These are phyloP conservation scores for Eimeria necatrix DNA, from an alignment of 169 alveolate genomes.

Conservation along the genomic window DNA sequence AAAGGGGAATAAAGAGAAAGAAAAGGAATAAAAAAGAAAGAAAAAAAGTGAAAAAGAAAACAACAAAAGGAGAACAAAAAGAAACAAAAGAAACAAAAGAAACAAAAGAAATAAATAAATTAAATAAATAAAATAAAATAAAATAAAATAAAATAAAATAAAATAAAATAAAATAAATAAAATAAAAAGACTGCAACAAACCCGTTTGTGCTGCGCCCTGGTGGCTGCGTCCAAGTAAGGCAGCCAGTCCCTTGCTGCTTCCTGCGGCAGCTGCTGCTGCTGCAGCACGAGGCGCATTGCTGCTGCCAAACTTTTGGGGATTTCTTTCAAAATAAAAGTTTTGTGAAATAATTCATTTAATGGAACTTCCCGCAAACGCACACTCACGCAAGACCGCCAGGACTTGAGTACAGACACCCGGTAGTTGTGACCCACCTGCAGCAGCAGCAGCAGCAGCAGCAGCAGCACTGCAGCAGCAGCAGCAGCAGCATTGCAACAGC, in stretches of 20 bases:
- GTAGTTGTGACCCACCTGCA: constrained; percentile 17
- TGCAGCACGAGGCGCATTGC: constrained; percentile 77
- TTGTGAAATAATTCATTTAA: constrained; percentile 56
- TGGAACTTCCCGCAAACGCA: constrained; percentile 49
- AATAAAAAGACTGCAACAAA: background rate
- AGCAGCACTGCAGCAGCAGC: no score
- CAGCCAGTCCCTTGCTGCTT: constrained; percentile 62
- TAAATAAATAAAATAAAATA: no score
- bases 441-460: background rate
- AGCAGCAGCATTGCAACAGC: no score
- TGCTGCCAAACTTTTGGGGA: constrained; percentile 68
- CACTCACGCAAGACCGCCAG: constrained; percentile 24
- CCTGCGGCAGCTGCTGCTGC: constrained; percentile 41
- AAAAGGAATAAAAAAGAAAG: background rate
- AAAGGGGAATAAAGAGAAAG: no score
- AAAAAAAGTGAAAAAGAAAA: no score
- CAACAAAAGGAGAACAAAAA: no score
- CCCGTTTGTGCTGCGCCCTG: constrained; percentile 66
- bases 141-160: no score
- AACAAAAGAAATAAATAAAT: no score
- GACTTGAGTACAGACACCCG: constrained; percentile 62
- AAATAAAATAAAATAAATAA: no score
- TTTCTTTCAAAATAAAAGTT: constrained; percentile 63
- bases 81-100: no score
- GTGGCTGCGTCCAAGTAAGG: constrained; percentile 75